Evolutionary conservation across 352 stramenopile species (phyloP).

Genomic region (Globisporangium cylindrosporum): DNA sequence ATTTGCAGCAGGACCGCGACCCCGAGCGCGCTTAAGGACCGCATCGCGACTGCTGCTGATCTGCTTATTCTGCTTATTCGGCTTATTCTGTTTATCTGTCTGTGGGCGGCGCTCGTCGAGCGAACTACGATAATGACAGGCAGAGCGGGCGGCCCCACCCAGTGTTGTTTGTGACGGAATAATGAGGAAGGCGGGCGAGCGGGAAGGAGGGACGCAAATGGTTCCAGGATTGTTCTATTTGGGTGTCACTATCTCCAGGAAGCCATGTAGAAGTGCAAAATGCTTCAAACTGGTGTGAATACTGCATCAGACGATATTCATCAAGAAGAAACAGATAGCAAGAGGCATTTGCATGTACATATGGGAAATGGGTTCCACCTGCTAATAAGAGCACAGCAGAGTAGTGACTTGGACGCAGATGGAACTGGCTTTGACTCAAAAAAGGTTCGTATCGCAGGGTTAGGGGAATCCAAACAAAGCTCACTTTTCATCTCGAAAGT

Average conservation of each 20-base stretch:
- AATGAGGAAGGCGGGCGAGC: not conserved
- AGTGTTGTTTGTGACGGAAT: too few species aligned
- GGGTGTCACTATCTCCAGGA: not conserved
- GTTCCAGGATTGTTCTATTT: not conserved
- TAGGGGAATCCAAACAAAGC: not conserved
- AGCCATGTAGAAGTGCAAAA: not conserved
- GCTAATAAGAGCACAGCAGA: not conserved
- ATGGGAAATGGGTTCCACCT: not conserved
- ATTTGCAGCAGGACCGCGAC: conserved; percentile 15
- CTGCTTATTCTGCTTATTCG: not conserved
- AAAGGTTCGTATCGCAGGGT: not conserved
- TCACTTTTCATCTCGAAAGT: not conserved
- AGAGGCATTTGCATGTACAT: not conserved
- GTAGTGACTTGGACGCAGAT: not conserved
- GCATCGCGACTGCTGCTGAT: not conserved
- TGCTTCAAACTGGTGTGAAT: not conserved
- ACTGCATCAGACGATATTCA: not conserved
- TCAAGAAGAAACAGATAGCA: not conserved
- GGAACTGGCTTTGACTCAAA: not conserved
- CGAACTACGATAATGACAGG: not conserved
- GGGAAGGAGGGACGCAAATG: not conserved
- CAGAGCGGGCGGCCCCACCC: not conserved
- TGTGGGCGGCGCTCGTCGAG: not conserved
- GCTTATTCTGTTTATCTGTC: not conserved
- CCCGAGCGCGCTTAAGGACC: conserved; percentile 7